A percentile compares a stretch with the other conserved stretches of the same genome.
These are phyloP conservation scores for Prunus salicina DNA, from an alignment of 306 rosid genomes.

Conservation along the genomic window DNA sequence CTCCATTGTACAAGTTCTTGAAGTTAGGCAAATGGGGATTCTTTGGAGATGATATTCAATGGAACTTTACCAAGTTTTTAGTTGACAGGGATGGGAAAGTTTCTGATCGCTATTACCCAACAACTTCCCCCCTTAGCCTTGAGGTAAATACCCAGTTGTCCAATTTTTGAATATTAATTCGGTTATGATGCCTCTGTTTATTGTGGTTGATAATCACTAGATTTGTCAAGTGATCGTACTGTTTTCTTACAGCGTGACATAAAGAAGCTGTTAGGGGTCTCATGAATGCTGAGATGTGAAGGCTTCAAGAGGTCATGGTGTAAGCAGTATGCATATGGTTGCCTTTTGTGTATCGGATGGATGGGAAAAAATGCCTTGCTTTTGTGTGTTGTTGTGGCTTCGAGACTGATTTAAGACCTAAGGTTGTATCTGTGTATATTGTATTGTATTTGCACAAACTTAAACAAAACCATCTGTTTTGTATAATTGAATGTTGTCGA, in stretches of 20 bases:
- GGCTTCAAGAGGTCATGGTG: background rate
- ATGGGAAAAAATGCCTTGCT: background rate
- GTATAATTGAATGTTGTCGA: too few relatives aligned
- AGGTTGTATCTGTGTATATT: too few relatives aligned
- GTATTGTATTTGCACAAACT: too few relatives aligned
- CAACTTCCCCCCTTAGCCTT: constrained; percentile 67
- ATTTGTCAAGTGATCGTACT: background rate
- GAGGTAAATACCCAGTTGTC: constrained; percentile 45
- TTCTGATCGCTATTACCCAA: constrained; percentile 70
- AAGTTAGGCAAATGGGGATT: constrained; percentile 75
- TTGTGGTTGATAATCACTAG: background rate
- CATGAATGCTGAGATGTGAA: constrained; percentile 20
- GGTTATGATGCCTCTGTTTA: background rate
- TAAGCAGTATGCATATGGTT: background rate
- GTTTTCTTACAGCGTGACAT: constrained; percentile 50
- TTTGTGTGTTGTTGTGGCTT: background rate
- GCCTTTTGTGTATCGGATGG: background rate
- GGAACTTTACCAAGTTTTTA: constrained; percentile 79
- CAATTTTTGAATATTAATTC: background rate
- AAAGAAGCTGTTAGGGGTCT: constrained; percentile 46
- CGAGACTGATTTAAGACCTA: too few relatives aligned
- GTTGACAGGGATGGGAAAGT: constrained; percentile 66
- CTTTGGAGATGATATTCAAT: constrained; percentile 71
- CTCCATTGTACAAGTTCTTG: constrained; percentile 67
- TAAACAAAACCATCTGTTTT: too few relatives aligned